Percentiles rank a stretch among this genome's conserved stretches.
phyloP scores from a whole-genome alignment of 768 basidiomycete genomes.

The Boletus sp. region DNA sequence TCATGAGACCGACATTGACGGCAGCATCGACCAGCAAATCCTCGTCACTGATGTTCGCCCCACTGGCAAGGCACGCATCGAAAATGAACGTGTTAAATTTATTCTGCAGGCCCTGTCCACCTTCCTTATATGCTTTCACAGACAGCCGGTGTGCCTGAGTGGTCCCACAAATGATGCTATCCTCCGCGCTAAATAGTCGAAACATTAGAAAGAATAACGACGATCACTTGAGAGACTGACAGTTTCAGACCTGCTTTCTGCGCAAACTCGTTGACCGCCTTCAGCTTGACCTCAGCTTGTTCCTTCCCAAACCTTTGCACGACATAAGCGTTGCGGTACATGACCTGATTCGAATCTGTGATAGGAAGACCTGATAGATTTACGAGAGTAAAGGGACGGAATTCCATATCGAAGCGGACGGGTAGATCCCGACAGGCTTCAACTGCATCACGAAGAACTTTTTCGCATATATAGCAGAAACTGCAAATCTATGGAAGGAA shows the following conservation, averaged over 20 bases:
- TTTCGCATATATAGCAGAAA: constrained; percentile 39
- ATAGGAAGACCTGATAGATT: constrained; percentile 3
- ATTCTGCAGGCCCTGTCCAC: constrained; percentile 38
- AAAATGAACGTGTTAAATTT: constrained; percentile 38
- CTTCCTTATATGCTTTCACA: constrained; percentile 37
- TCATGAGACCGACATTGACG: constrained; percentile 35
- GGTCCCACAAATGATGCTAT: constrained; percentile 39
- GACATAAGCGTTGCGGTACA: constrained; percentile 21
- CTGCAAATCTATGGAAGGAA: constrained; percentile 25
- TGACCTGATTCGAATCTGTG: background rate
- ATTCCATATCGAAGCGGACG: constrained; percentile 32
- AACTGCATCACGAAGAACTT: constrained; percentile 34
- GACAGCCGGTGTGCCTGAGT: constrained; percentile 43
- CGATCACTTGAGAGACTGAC: constrained; percentile 14
- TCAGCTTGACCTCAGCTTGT: constrained; percentile 22
- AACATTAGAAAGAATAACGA: background rate
- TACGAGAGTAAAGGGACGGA: constrained; percentile 29
- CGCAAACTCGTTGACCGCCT: constrained; percentile 22
- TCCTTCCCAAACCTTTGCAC: constrained; percentile 27
- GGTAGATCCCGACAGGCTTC: constrained; percentile 31
- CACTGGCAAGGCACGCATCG: constrained; percentile 38
- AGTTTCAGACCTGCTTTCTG: constrained; percentile 23
- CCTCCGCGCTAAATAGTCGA: constrained; percentile 30
- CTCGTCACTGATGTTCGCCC: constrained; percentile 34
- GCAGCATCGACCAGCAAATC: constrained; percentile 37